Evolutionary conservation across 1,139 yeast genomes (phyloP), one percentile per base, ranked within the genome.

Genomic region (Kurtzmaniella quercitrusa): DNA sequence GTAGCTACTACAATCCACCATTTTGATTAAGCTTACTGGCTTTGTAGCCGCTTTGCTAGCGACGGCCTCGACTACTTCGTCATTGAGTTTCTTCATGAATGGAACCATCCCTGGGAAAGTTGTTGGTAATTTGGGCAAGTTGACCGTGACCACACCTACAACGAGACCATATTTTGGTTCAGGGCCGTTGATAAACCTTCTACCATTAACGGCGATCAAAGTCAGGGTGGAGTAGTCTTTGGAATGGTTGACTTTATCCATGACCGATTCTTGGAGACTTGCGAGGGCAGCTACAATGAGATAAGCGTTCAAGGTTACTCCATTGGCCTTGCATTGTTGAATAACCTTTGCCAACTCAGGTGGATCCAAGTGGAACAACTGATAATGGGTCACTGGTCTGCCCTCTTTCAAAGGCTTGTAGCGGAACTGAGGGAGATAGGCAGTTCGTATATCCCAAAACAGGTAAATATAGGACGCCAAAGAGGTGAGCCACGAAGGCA

Each of bases 271-370:
- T 40, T 58, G 60, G 27, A 65, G 51, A 14, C 59, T 46, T 16
- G 54, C 50, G 21, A 50, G 41, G 1, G 59, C 51, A 18, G 58
- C 43, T 1, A 56, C 49, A 10, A 56, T 46, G 14, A 65, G 46
- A 44, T 53, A 58, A 1, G 70, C 59, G 1, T 70, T 65, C 17
- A 66, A 46, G 4, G 70, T 60, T 4, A 53, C 42, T 2, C 49
- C 51, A 18, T 58, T 49, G 7, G 36, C 34, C 33, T 56, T 53
- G 24, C 59, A 53, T 19, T 44, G 46, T 11, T 31, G 23, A 12
- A 55, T 37, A 10, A 62, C 46, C 3, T 39, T 17, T 2, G 34
- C 37, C 4, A 55, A 43, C 40, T 52, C 45, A 1, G 39, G 42
- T 9, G 51, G 46, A 0, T 50, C 23, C 18, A 62, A 37, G 15